Conservation (phyloP, 2,329 filamentous ascomycete species). For the Magnaporthiopsis incrustans region DNA sequence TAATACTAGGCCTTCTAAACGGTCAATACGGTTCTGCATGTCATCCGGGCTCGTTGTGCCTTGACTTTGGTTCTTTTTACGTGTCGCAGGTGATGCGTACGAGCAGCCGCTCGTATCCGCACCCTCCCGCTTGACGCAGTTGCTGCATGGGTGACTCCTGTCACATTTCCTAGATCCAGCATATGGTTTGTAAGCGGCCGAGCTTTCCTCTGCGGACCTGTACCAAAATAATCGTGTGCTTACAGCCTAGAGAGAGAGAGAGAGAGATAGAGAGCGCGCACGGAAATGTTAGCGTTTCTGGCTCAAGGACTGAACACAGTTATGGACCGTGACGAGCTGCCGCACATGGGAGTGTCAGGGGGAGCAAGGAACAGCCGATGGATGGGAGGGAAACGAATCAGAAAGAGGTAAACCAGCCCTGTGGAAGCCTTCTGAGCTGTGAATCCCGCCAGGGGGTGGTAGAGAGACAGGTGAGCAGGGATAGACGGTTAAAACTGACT, state of each 20-base stretch:
- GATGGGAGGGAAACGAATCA: neutral
- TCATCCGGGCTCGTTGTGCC: slow-evolving; percentile 67
- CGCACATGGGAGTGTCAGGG: neutral
- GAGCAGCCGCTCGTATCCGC: slow-evolving; percentile 73
- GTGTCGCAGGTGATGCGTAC: slow-evolving; percentile 63
- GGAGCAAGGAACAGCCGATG: neutral
- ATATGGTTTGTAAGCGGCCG: slow-evolving; percentile 2
- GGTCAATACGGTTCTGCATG: slow-evolving; percentile 97
- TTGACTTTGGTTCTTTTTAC: slow-evolving; percentile 67
- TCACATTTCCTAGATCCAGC: slow-evolving; percentile 69
- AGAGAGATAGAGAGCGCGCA: neutral
- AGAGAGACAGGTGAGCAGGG: neutral
- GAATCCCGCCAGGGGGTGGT: neutral
- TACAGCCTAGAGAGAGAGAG: slow-evolving; percentile 19
- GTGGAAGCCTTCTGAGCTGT: neutral
- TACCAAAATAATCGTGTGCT: slow-evolving; percentile 9
- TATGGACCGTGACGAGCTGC: neutral
- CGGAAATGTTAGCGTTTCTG: slow-evolving; percentile 24
- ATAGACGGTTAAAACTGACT: slow-evolving; percentile 47
- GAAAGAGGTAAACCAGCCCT: neutral
- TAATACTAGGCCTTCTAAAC: slow-evolving; percentile 83
- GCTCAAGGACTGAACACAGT: neutral
- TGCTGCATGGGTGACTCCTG: slow-evolving; percentile 82
- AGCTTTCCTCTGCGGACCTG: neutral
- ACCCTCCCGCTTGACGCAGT: slow-evolving; percentile 86